A percentile compares a stretch with the other conserved stretches of the same genome.
These are phyloP conservation scores for Rubus parviflorus DNA, from an alignment of 306 rosid genomes.

Conservation along the genomic window DNA sequence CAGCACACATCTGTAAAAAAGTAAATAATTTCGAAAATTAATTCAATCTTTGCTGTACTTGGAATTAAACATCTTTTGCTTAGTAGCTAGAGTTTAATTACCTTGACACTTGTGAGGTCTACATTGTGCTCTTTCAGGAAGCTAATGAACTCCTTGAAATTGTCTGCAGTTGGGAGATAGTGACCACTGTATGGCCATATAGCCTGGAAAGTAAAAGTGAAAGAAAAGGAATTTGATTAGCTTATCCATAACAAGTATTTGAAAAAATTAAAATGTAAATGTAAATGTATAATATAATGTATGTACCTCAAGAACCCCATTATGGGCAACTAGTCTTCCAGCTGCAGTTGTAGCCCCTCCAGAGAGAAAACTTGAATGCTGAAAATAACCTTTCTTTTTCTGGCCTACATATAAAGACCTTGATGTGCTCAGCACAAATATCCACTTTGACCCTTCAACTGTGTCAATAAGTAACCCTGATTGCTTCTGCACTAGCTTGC, in stretches of 20 bases:
- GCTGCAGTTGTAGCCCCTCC: conserved; percentile 52
- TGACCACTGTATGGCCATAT: conserved; percentile 61
- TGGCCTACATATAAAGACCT: conserved; percentile 49
- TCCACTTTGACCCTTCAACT: conserved; percentile 48
- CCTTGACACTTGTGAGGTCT: conserved; percentile 46
- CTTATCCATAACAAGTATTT: background rate
- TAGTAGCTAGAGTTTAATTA: conserved; percentile 4
- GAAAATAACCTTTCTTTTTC: conserved; percentile 53
- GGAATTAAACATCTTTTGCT: background rate
- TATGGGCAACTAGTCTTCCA: conserved; percentile 43
- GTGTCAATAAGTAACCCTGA: conserved; percentile 34
- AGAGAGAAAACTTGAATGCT: conserved; percentile 50
- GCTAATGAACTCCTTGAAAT: conserved; percentile 41
- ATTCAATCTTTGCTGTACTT: too few relatives aligned
- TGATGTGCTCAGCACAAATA: conserved; percentile 57
- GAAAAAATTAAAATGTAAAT: too few relatives aligned
- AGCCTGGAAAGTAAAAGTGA: conserved; percentile 25
- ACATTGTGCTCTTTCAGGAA: conserved; percentile 43
- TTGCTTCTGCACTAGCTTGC: conserved; percentile 35
- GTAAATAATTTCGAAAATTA: background rate
- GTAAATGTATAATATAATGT: background rate
- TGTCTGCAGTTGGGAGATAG: conserved; percentile 55
- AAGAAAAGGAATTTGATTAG: background rate
- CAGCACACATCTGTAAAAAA: conserved; percentile 33
- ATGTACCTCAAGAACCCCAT: conserved; percentile 44